Conservation (phyloP, 345 rosid genomes). For the Leavenworthia alabamica region DNA sequence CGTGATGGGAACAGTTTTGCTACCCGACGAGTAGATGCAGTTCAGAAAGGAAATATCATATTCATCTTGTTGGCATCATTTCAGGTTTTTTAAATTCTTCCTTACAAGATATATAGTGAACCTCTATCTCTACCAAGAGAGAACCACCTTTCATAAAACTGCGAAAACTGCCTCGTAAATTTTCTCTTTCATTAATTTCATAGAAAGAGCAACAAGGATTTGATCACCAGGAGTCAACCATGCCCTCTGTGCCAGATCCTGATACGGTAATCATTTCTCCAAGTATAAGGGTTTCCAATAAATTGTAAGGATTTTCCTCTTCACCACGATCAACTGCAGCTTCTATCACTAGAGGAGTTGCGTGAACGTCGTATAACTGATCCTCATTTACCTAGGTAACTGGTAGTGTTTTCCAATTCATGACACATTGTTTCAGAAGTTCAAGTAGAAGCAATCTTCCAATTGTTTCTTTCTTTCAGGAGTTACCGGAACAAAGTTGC, state of each 20-base stretch:
- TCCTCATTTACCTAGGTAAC: slow-evolving; percentile 82
- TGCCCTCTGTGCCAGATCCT: slow-evolving; percentile 73
- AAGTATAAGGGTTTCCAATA: background rate
- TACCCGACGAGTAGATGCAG: slow-evolving; percentile 83
- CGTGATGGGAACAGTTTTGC: slow-evolving; percentile 95
- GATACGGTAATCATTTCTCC: slow-evolving; percentile 45
- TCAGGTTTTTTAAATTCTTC: slow-evolving; percentile 46
- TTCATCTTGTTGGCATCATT: slow-evolving; percentile 87
- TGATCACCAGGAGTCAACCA: slow-evolving; percentile 63
- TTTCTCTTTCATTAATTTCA: slow-evolving; percentile 6
- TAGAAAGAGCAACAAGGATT: slow-evolving; percentile 72
- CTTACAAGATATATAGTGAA: background rate
- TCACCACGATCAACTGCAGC: slow-evolving; percentile 47
- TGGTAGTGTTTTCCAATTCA: background rate
- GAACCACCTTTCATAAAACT: background rate
- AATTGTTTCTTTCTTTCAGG: slow-evolving; percentile 45
- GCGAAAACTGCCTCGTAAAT: background rate
- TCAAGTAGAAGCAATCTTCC: slow-evolving; percentile 4
- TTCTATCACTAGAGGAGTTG: slow-evolving; percentile 71
- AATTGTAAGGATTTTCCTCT: background rate
- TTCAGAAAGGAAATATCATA: slow-evolving; percentile 75
- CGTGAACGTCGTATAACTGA: slow-evolving; percentile 78
- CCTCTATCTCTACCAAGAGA: slow-evolving; percentile 1
- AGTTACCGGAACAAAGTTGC: slow-evolving; percentile 83
- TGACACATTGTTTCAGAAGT: background rate